Base-by-base conservation (phyloP, 78 protist species). In the Dictyostelium capitatum region DNA sequence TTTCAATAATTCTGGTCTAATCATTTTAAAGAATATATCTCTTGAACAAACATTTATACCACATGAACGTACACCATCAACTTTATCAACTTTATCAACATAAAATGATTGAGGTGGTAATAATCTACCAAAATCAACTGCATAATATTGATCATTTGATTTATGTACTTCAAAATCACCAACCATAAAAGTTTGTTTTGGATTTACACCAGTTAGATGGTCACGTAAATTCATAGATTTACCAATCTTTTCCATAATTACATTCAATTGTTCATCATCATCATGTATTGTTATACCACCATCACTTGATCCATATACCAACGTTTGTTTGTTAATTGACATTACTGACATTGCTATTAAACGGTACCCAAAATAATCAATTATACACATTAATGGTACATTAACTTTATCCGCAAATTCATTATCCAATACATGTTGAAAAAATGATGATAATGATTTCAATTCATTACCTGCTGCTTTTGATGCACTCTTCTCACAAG, bases 141-240 rank as follows among this genome's bases (percentile, higher is more conserved):
- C 51, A 54, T 90, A 90, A 78, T 65, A 77, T 54, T 59, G 78
- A 37, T 28, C 37, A 2, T 79, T 41, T 23, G 51, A 28, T 89
- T 56, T 79, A 43, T 92, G 96, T 25, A 80, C 74, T 11, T 92
- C 96, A 0, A 92, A 69, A 70, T 92, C 96, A 50, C 91, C 96
- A 2, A 90, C 90, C 6, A 90, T 90, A 91, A 57, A 82, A 17
- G 82, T 32, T 9, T 43, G 56, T 30, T 81, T 46, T 37, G 89
- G 53, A 53, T 54, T 56, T 12, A 82, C 6, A 19, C 89, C 95
- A 25, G 83, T 37, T 20, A 79, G 3, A 57, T 89, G 95, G 32
- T 81, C 95, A 46, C 67, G 32, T 20, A 89, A 25, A 48, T 89
- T 89, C 95, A 75, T 80, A 14, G 67, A 43, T 17, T 65, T 82